A percentile compares a stretch with the other conserved stretches of the same genome.
phyloP scores from a whole-genome alignment of 108 stramenopile genomes.

The Discostella pseudostelligera region DNA sequence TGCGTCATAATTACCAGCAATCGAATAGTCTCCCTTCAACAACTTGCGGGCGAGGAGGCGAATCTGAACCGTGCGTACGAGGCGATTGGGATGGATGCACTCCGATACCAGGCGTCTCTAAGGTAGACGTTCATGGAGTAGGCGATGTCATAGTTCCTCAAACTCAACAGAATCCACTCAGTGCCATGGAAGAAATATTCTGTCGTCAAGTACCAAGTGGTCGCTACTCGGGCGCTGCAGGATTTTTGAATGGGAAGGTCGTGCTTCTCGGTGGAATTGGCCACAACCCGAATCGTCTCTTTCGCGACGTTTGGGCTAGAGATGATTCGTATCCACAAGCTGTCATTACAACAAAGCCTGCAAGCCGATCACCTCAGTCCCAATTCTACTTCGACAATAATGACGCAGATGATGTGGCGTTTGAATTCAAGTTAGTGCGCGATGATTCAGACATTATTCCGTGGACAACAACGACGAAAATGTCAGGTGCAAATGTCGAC shows the following conservation, averaged over 20 bases:
- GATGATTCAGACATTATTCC: constrained; percentile 52
- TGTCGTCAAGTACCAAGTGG: constrained; percentile 42
- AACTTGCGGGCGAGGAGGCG: constrained; percentile 35
- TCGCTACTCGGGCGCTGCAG: constrained; percentile 39
- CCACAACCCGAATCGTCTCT: constrained; percentile 12
- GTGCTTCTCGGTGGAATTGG: constrained; percentile 47
- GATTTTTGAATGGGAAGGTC: constrained; percentile 38
- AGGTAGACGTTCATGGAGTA: constrained; percentile 47
- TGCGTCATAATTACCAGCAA: constrained; percentile 1
- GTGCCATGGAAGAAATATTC: constrained; percentile 41
- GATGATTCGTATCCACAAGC: constrained; percentile 71
- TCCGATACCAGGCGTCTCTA: constrained; percentile 22
- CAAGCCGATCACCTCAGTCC: constrained; percentile 41
- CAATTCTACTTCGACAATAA: constrained; percentile 50
- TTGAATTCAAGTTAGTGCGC: constrained; percentile 70
- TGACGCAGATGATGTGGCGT: constrained; percentile 50
- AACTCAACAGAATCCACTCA: constrained; percentile 22
- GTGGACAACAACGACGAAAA: constrained; percentile 58
- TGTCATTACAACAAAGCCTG: constrained; percentile 49
- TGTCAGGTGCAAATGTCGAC: constrained; percentile 44
- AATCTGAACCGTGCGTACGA: constrained; percentile 29
- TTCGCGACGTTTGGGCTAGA: constrained; percentile 71
- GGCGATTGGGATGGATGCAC: constrained; percentile 59
- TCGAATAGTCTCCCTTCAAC: constrained; percentile 2
- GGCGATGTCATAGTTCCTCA: constrained; percentile 45